phyloP scores from a whole-genome alignment of 73 alveolate genomes.

The Paramecium primaurelia region DNA sequence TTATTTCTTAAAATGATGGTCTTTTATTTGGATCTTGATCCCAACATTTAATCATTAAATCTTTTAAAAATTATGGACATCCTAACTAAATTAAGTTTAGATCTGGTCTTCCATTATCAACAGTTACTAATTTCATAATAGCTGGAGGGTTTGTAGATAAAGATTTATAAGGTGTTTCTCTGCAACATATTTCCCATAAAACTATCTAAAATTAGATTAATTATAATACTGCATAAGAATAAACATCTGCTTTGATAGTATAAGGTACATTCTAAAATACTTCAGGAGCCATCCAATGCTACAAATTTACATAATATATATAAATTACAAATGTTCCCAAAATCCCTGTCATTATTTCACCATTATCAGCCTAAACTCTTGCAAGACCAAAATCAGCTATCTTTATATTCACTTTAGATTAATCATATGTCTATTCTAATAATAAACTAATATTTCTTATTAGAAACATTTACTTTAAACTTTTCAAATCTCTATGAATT shows the following conservation, averaged over 20 bases:
- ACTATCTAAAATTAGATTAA: conserved; percentile 68
- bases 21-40: conserved; percentile 30
- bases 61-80: conserved; percentile 24
- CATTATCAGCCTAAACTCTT: conserved; percentile 69
- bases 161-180: conserved; percentile 90
- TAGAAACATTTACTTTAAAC: conserved; percentile 71
- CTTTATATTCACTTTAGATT: conserved; percentile 79
- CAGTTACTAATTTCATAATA: conserved; percentile 49
- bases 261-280: conserved; percentile 82
- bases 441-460: conserved; percentile 66
- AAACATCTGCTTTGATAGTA: conserved; percentile 96
- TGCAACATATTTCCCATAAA: conserved; percentile 88
- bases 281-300: conserved; percentile 99
- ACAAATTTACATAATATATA: conserved; percentile 59
- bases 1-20: neutral
- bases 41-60: conserved; percentile 15
- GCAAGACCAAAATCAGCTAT: conserved; percentile 97
- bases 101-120: conserved; percentile 59
- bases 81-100: neutral
- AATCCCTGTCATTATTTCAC: conserved; percentile 77
- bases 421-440: conserved; percentile 68
- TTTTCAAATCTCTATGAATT: conserved; percentile 95
- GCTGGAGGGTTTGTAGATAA: conserved; percentile 52
- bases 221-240: conserved; percentile 84
- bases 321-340: conserved; percentile 68